phyloP scores from a whole-genome alignment of 257 asterid genomes.

The Scutellaria minor region DNA sequence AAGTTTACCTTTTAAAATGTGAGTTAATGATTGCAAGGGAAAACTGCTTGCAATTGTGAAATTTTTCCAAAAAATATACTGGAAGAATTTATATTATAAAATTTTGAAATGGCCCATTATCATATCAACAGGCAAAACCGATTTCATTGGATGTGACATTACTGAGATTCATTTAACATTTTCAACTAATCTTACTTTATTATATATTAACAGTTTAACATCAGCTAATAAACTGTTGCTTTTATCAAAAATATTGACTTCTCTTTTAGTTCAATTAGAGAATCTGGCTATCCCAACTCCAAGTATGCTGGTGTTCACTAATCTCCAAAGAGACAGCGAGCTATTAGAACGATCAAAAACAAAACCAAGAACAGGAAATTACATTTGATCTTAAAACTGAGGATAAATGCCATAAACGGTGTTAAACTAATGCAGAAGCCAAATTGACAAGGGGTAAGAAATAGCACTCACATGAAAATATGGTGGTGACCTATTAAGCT shows the following conservation, averaged over 20 bases:
- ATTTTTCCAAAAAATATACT: no score
- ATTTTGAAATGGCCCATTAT: not conserved
- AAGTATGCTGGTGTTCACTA: not conserved
- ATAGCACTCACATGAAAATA: slow-evolving; percentile 61
- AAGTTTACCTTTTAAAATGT: no score
- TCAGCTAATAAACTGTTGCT: slow-evolving; percentile 13
- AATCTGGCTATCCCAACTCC: not conserved
- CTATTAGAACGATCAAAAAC: not conserved
- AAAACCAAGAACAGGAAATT: not conserved
- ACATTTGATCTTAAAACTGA: slow-evolving; percentile 11
- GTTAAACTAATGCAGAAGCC: slow-evolving; percentile 24
- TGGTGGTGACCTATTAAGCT: slow-evolving; percentile 52
- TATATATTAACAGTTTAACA: not conserved
- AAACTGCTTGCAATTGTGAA: no score
- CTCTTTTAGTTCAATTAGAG: not conserved
- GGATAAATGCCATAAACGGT: slow-evolving; percentile 1
- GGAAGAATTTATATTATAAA: no score
- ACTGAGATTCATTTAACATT: not conserved
- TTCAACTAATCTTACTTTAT: slow-evolving; percentile 11
- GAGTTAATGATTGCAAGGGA: no score
- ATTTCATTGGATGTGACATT: slow-evolving; percentile 5
- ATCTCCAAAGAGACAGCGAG: not conserved
- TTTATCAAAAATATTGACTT: not conserved
- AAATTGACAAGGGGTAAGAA: slow-evolving; percentile 26
- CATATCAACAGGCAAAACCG: not conserved